Evolutionary conservation across 306 rosid genomes (phyloP).

Genomic region (Herpetospermum pedunculosum): DNA sequence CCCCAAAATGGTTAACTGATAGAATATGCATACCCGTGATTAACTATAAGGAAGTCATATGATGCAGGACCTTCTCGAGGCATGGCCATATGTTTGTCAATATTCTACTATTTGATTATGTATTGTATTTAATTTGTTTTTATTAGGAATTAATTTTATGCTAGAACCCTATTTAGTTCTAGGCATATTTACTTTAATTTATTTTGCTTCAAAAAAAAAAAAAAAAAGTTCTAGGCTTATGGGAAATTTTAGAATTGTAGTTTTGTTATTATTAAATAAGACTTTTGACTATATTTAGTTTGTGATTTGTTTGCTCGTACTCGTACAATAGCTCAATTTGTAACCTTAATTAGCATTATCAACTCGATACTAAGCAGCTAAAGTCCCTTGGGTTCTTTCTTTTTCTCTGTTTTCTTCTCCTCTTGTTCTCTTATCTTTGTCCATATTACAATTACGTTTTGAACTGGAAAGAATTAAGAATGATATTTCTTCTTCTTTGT

Average conservation of each 20-base stretch:
- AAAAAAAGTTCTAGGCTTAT: not conserved
- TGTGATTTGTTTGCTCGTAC: not conserved
- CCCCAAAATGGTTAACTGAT: not conserved
- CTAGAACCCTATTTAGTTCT: not conserved
- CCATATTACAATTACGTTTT: not conserved
- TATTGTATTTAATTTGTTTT: not conserved
- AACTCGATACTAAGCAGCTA: not conserved
- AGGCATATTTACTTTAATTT: too few relatives aligned
- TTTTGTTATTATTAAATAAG: not conserved
- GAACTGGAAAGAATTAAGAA: not conserved
- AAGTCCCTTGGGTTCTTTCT: not conserved
- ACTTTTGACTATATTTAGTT: not conserved
- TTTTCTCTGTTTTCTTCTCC: not conserved
- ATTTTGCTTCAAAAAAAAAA: too few relatives aligned
- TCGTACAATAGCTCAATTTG: not conserved
- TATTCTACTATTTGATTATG: not conserved
- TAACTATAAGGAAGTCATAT: not conserved
- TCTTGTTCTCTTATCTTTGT: not conserved
- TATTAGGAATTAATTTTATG: not conserved
- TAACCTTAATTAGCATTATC: not conserved
- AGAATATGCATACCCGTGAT: not conserved
- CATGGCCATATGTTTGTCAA: not conserved
- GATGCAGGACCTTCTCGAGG: not conserved
- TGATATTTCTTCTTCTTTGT: constrained; percentile 6
- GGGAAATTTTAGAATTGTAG: not conserved